Conservation (phyloP, 1,284 basidiomycete genomes). For the Nidula niveotomentosa region DNA sequence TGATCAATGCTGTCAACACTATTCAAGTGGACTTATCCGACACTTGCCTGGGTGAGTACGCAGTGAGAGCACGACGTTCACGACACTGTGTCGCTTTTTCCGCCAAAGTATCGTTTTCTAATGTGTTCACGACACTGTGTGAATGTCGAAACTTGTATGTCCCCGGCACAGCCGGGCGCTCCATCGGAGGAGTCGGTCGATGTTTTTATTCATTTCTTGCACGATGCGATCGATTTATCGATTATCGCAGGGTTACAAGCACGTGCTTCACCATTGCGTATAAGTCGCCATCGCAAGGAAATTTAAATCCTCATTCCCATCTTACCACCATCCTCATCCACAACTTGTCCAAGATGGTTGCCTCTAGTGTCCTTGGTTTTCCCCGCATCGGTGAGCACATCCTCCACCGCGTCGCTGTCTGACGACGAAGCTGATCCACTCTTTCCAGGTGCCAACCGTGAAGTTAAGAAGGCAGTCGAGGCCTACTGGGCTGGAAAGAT, state of each 20-base stretch:
- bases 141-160: too few species aligned
- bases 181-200: background rate
- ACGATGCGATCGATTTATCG: constrained; percentile 26
- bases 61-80: too few species aligned
- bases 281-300: constrained; percentile 12
- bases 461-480: constrained; percentile 99
- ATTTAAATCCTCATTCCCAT: constrained; percentile 18
- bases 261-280: too few species aligned
- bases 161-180: background rate
- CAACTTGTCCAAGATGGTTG: constrained; percentile 53
- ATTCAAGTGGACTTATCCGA: too few species aligned
- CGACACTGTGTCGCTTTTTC: too few species aligned
- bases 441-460: constrained; percentile 82
- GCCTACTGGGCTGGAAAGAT: constrained; percentile 97
- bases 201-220: background rate
- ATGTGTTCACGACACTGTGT: too few species aligned
- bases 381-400: constrained; percentile 85
- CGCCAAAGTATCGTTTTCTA: too few species aligned
- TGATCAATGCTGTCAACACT: too few species aligned
- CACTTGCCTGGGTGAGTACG: too few species aligned
- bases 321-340: constrained; percentile 27
- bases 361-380: constrained; percentile 93
- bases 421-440: background rate
- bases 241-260: constrained; percentile 21
- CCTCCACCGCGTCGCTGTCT: constrained; percentile 1